Evolutionary conservation across 805 yeast genomes (phyloP), one percentile per base, ranked within the genome.

Genomic region (Lipomyces japonicus): DNA sequence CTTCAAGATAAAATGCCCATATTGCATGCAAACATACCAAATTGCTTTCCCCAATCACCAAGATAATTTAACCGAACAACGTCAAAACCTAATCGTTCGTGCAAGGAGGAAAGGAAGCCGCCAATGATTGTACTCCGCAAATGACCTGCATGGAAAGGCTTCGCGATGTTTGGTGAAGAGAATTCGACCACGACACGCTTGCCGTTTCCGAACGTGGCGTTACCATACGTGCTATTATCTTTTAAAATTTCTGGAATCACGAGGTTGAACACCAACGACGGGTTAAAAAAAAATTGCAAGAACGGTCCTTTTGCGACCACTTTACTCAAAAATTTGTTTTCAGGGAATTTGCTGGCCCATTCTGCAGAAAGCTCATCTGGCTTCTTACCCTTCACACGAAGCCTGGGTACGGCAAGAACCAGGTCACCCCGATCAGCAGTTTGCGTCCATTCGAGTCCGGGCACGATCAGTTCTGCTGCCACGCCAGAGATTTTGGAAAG

Each of bases 21-120:
- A 30, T 18, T 16, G 14, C 22, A 22, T 9, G 37, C 7, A 28
- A 12, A 42, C 45, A 4, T 60, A 70, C 98, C 99, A 65, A 91
- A 93, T 74, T 93, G 99, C 72, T 93, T 93, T 50, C 99, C 99
- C 98, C 98, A 93, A 72, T 93, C 99, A 64, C 99, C 99, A 60
- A 93, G 76, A 71, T 93, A 93, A 75, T 93, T 93, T 75, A 91
- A 77, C 72, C 97, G 80, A 60, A 78, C 71, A 39, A 93, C 98
- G n/a, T 87, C 79, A 86, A 91, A 93, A 41, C 97, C 98, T 50
- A 83, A 75, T 60, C 80, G 82, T 71, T 89, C 96, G 67, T 93
- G 86, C 67, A 93, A 75, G 70, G 90, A 91, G 36, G 96, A 72
- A 42, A 93, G 69, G 73, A 89, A 93, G 14, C 97, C 97, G 62